Base-by-base conservation (phyloP, 2,329 filamentous ascomycete genomes). In the Fusarium marasasianum region DNA sequence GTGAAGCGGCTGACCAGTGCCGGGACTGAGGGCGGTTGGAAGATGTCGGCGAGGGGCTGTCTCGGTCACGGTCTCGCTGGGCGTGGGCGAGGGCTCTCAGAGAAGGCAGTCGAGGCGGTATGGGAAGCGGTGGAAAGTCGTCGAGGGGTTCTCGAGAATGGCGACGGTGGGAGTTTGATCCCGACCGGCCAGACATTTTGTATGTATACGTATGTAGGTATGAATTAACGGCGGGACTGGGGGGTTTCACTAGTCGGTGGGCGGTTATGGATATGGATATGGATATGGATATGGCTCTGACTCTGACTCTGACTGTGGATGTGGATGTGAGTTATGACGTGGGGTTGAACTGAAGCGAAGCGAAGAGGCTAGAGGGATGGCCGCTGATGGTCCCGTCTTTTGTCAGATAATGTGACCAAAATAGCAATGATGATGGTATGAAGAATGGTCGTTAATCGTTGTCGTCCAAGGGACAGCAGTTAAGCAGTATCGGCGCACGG, bases 111-210 rank as follows among this genome's bases (percentile, higher is more conserved):
- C 79, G 72, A 33, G 79, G 72, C 33, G 79, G 76, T 33, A 74
- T 71, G 31, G 81, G 78, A 29, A 82, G 78, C 40, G 80, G 76
- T 38, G 81, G 80, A 56, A 79, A 81, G 69, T 82, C 79, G 50
- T 81, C 76, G 55, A 73, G 69, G 13, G 77, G 59, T 44, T 81
- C 80, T 66, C 77, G 79, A 55, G 77, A 74, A 73, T 80, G 79
- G 63, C 79, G 80, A 56, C 74, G 78, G 63, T 79, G 73, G 66
- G 81, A 76, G 73, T 78, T 77, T 51, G 77, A 69, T 53, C 79
- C 78, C 64, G 79, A 78, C 68, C 81, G 77, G 70, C 79, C 81
- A 70, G 81, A 81, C 81, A 82, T 82, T 64, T 54, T 66, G 73
- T 54, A 60, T 62, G 71, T 58, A 62, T 51, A 31, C 20, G 45